These are phyloP conservation scores for Zygosaccharomyces sapae DNA, from an alignment of 1,139 yeast genomes.

Conservation along the genomic window DNA sequence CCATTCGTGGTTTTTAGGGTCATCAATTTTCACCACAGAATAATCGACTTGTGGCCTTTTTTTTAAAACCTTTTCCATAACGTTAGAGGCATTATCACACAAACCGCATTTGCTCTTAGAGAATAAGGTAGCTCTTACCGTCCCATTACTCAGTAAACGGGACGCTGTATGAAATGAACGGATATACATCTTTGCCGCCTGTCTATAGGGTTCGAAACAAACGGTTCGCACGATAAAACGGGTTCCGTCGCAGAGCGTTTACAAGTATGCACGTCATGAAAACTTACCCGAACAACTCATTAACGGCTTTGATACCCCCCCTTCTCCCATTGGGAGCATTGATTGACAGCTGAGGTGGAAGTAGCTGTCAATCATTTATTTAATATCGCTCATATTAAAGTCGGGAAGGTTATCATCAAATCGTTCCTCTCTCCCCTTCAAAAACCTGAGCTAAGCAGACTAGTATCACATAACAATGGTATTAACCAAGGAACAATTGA, in stretches of 20 bases:
- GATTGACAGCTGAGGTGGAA: neutral
- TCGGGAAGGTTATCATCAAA: neutral
- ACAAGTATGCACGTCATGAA: too few relatives aligned
- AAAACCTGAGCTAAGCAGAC: neutral
- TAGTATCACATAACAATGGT: conserved; percentile 14
- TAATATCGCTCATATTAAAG: neutral
- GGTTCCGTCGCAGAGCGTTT: too few relatives aligned
- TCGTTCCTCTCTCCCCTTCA: neutral
- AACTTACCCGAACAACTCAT: neutral
- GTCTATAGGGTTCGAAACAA: too few relatives aligned
- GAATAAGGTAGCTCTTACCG: conserved; percentile 52
- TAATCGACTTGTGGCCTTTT: conserved; percentile 38
- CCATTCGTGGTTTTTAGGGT: conserved; percentile 65
- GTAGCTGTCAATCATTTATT: neutral
- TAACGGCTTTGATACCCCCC: neutral
- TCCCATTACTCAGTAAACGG: conserved; percentile 3
- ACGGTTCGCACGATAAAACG: too few relatives aligned
- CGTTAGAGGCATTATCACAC: conserved; percentile 66
- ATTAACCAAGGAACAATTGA: conserved; percentile 22
- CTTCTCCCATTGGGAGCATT: neutral
- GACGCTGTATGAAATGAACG: conserved; percentile 9
- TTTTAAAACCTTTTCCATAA: conserved; percentile 42
- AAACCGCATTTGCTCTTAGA: conserved; percentile 77
- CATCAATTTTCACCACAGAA: conserved; percentile 60
- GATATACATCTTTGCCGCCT: neutral